Base-by-base conservation (phyloP, 495 filamentous ascomycete genomes). In the Aspergillus kassunensis region DNA sequence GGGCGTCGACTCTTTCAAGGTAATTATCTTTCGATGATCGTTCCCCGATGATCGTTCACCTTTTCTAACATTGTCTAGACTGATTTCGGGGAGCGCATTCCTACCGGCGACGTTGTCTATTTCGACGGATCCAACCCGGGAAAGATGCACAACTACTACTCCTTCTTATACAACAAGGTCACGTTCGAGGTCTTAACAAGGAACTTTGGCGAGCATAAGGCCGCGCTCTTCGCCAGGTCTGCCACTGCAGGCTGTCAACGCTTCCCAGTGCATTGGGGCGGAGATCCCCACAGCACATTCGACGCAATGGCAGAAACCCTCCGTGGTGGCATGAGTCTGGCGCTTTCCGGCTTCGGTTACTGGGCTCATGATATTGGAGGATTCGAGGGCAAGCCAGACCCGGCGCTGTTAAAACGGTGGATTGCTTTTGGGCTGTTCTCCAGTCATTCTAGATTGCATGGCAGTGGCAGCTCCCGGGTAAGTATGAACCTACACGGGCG, bases 131-230 rank as follows among this genome's bases (percentile, higher is more conserved):
- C 50, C 30, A 36, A 30, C 40, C 50, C 50, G 6, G 23, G 45
- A 15, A 53, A 53, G 23, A 53, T 53, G 50, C 50, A 53, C 40
- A 53, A 53, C 29, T 53, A 53, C 50, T 53, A 53, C 31, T 1
- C 50, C 41, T 53, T 37, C 50, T 41, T 53, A 16, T 53, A 53
- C 41, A 53, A 53, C 40, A 53, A 53, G 18, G 50, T 53, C 12
- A 53, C 50, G 11, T 53, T 53, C 13, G 50, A 53, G n/a, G 50
- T 53, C 15, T 30, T 53, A 4, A 27, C 16, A 4, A 23, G 20
- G 18, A 53, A 53, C 50, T 53, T 44, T 29, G 50, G 50, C 30
- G 2, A 12, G 12, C 39, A 53, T 31, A 53, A 53, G 19, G 50
- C 50, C n/a, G 50, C 50, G 1, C 50, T 53, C 19, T 53, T 53